Evolutionary conservation across 169 alveolate species (phyloP).

Genomic region (Cryptosporidium parvum): DNA sequence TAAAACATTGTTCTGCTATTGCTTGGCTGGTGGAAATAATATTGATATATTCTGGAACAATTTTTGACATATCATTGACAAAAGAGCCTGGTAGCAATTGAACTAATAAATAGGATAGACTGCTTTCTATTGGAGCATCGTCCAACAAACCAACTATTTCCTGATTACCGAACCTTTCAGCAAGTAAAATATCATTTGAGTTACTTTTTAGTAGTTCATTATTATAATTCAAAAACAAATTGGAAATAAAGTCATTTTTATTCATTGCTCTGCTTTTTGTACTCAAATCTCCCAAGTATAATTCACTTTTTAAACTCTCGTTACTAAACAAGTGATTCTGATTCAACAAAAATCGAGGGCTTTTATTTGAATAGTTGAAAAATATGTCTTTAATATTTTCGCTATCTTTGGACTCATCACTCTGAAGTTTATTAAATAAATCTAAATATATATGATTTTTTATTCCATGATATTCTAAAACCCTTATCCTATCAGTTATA

Average conservation of each 20-base stretch:
- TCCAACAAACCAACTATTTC: slow-evolving; percentile 17
- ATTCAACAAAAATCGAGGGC: neutral
- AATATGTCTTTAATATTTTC: neutral
- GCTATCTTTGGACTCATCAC: neutral
- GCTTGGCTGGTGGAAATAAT: slow-evolving; percentile 16
- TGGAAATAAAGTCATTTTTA: slow-evolving; percentile 9
- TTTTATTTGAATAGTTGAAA: neutral
- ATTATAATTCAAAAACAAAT: neutral
- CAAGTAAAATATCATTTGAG: slow-evolving; percentile 27
- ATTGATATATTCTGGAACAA: slow-evolving; percentile 25
- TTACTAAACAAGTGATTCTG: neutral
- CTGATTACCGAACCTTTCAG: slow-evolving; percentile 18
- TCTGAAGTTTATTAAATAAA: slow-evolving; percentile 8
- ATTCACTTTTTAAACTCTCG: neutral
- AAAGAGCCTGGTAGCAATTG: slow-evolving; percentile 17
- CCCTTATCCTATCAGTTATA: slow-evolving; percentile 9
- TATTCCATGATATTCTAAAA: slow-evolving; percentile 22
- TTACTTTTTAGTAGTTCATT: neutral
- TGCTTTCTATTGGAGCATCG: slow-evolving; percentile 32
- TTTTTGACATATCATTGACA: slow-evolving; percentile 28
- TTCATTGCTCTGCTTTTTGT: neutral
- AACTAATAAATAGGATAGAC: slow-evolving; percentile 6
- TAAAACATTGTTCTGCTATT: slow-evolving; percentile 62
- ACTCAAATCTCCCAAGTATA: neutral
- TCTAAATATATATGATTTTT: slow-evolving; percentile 1